phyloP scores from a whole-genome alignment of 306 rosid genomes.

The Quercus mongolica region DNA sequence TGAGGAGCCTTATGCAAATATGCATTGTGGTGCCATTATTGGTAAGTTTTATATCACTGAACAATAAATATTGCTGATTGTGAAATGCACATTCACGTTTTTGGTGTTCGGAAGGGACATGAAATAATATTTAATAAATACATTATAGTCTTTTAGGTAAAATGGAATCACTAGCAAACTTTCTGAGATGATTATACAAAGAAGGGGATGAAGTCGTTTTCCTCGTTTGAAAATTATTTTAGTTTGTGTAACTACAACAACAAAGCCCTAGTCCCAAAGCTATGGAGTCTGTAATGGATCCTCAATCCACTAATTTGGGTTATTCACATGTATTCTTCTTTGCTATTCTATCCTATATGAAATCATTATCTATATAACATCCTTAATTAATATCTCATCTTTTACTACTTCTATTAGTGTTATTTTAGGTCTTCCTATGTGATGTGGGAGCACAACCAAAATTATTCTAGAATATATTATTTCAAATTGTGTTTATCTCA shows the following conservation, averaged over 20 bases:
- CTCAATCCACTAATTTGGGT: too few species aligned
- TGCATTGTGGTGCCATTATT: conserved; percentile 41
- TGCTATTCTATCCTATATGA: too few species aligned
- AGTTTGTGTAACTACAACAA: background rate
- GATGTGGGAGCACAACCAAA: too few species aligned
- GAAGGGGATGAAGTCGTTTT: background rate
- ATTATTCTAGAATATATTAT: too few species aligned
- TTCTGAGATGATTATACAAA: background rate
- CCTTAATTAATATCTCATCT: too few species aligned
- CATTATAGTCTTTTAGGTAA: background rate
- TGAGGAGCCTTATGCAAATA: conserved; percentile 32
- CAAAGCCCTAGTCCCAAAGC: too few species aligned
- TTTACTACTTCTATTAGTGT: too few species aligned
- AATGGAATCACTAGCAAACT: background rate
- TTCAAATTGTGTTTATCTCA: too few species aligned
- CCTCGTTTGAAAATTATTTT: background rate
- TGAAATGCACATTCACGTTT: background rate
- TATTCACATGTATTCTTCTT: too few species aligned
- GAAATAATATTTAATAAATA: background rate
- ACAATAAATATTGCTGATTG: background rate
- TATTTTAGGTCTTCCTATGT: too few species aligned
- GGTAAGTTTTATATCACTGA: conserved; percentile 19
- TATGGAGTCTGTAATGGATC: too few species aligned
- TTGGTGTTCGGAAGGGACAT: background rate
- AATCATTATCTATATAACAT: too few species aligned